Percentiles rank a stretch among this genome's conserved stretches.
Evolutionary conservation across 352 stramenopile species (phyloP).

Genomic region (Globisporangium sylvaticum): DNA sequence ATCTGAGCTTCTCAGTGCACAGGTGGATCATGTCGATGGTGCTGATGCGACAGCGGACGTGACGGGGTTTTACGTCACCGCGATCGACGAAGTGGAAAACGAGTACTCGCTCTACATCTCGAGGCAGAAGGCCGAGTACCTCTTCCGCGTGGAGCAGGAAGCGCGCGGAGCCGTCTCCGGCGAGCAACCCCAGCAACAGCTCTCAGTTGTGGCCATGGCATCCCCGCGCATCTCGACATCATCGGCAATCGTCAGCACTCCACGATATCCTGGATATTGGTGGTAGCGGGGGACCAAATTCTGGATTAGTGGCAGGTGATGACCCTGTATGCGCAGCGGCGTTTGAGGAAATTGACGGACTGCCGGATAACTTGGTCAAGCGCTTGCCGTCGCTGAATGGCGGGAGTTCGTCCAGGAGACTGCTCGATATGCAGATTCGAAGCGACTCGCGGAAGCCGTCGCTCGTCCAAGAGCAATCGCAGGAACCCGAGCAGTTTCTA

Average conservation of each 20-base stretch:
- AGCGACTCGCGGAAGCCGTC: slow-evolving; percentile 3
- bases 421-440: not conserved
- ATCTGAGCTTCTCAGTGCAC: not conserved
- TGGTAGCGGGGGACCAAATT: not conserved
- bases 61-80: slow-evolving; percentile 41
- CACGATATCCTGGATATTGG: not conserved
- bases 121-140: slow-evolving; percentile 37
- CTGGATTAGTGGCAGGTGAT: not conserved
- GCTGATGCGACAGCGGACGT: not conserved
- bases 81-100: slow-evolving; percentile 65
- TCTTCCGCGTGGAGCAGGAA: slow-evolving; percentile 28
- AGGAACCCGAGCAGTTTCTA: slow-evolving; percentile 58
- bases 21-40: not conserved
- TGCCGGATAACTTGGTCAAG: slow-evolving; percentile 3
- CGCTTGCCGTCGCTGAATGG: slow-evolving; percentile 2
- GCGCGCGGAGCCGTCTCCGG: not conserved
- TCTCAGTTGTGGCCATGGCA: slow-evolving; percentile 30
- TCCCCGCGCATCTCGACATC: slow-evolving; percentile 57
- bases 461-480: slow-evolving; percentile 7
- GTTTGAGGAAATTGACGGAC: slow-evolving; percentile 10
- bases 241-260: slow-evolving; percentile 36
- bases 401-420: not conserved
- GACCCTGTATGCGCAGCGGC: not conserved
- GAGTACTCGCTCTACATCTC: slow-evolving; percentile 59
- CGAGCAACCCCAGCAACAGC: not conserved